These are phyloP conservation scores for Sphenostylis stenocarpa DNA, from an alignment of 306 rosid species.

Conservation along the genomic window DNA sequence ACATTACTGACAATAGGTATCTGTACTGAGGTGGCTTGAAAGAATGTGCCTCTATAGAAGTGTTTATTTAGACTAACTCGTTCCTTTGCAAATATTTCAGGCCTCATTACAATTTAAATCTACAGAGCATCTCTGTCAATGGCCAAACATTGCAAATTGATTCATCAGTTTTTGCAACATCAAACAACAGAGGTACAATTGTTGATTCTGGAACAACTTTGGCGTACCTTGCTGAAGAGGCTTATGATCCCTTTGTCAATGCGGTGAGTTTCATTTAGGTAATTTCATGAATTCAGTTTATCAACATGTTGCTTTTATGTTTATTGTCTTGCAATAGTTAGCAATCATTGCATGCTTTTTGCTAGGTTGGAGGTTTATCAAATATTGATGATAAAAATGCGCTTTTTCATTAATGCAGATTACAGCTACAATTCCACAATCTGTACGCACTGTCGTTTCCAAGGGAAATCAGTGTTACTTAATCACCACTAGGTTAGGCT, in stretches of 20 bases:
- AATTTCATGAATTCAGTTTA: constrained; percentile 19
- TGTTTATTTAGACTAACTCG: constrained; percentile 30
- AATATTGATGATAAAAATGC: constrained; percentile 21
- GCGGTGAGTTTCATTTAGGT: constrained; percentile 67
- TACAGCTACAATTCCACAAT: constrained; percentile 58
- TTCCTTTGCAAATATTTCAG: constrained; percentile 52
- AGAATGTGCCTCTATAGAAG: constrained; percentile 15
- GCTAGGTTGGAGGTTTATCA: constrained; percentile 7
- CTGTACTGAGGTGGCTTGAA: constrained; percentile 8
- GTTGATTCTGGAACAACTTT: constrained; percentile 96
- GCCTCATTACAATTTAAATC: constrained; percentile 91
- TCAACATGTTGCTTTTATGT: constrained; percentile 22
- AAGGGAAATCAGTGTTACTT: constrained; percentile 78
- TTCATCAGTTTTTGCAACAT: constrained; percentile 75
- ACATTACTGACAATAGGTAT: background rate
- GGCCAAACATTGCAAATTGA: constrained; percentile 64
- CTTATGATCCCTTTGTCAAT: constrained; percentile 73
- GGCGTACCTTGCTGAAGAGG: constrained; percentile 94
- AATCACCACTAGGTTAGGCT: constrained; percentile 75
- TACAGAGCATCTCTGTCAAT: constrained; percentile 88
- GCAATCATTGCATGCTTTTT: constrained; percentile 19
- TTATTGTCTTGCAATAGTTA: constrained; percentile 6
- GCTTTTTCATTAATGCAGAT: constrained; percentile 49
- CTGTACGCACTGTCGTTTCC: constrained; percentile 57
- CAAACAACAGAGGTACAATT: constrained; percentile 82